Evolutionary conservation across 2,329 filamentous ascomycete genomes (phyloP), one percentile per base, ranked within the genome.

Genomic region (Leptographium wingfieldii): DNA sequence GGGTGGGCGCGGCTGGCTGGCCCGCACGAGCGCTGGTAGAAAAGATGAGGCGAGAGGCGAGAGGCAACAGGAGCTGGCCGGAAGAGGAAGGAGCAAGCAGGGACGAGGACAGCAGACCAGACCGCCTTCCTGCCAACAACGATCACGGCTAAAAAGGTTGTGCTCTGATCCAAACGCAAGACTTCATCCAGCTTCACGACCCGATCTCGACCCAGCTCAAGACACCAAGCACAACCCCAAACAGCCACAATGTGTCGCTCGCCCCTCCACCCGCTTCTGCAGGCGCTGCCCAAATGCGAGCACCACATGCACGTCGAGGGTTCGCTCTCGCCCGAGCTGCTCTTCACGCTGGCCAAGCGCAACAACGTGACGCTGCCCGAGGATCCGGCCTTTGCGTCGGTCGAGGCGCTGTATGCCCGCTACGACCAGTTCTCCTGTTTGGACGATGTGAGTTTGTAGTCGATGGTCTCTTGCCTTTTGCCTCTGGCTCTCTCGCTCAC

Each of bases 291-390:
- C 64, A 92, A 92, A 76, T 88, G 85, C 73, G 88, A 92, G 70
- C 88, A 91, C 68, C 88, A 92, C 72, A 80, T 92, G 59, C 88
- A 92, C 69, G 78, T 92, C 40, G 88, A 92, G 72, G 88, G 88
- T 59, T 85, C 86, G 14, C 78, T 92, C 46, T 83, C 84, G 49
- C 86, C 88, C 1, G 73, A 78, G 59, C 76, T 90, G 48, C 81
- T 91, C 63, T 92, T 91, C 74, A 68, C 76, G 35, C 81, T 92
- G 5, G 85, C 88, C 6, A 69, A 73, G 43, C 81, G 81, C 67
- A 90, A 92, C 76, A 75, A 75, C 59, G 80, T 91, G 66, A 48
- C 74, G 2, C 77, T 92, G 3, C 83, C 83, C 40, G 73, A 76
- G 43, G 83, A 90, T 67, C 71, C 80, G 25, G 82, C 84, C 38